Base-by-base conservation (phyloP, 2,329 filamentous ascomycete species). In the Aspergillus sclerotialis region DNA sequence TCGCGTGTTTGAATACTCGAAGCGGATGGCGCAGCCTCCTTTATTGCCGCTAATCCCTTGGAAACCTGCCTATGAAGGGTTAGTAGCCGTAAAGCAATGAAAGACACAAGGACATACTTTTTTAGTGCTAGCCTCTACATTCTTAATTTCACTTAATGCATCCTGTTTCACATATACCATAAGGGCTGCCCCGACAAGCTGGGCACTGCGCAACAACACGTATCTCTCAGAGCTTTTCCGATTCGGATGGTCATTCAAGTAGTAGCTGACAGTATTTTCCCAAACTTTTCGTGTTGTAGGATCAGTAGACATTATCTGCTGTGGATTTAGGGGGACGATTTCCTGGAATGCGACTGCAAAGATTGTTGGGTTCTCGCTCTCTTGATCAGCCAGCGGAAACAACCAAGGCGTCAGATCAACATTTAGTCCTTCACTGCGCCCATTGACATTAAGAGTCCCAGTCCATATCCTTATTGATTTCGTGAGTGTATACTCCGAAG, bases 261-360 rank as follows among this genome's bases (percentile, higher is more conserved):
- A 86, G 29, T 69, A 70, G 45, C 82, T 81, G 15, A 96, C 88
- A 4, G 84, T 81, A 34, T 73, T 67, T 57, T 98, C 92, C 92
- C 92, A 98, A 13, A 81, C 67, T 43, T 87, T 80, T 45, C 90
- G 85, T 35, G 85, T 76, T 3, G 80, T 78, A 1, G 92, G 92
- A 56, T 98, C 90, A 40, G 89, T 96, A 45, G 93, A 94, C 88
- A 98, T 95, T 53, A 98, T 96, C 54, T 98, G 92, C 58, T 96
- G 90, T 11, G 93, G 92, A 49, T 87, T 95, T 30, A 98, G 69
- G 54, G 94, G 86, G n/a, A 98, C 92, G 43, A 98, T 96, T 61
- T 98, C 92, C 56, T 98, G 92, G 50, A 98, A 96, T 0, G 87
- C 92, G 11, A 95, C 81, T 6, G 84, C 88, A 33, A 94, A 80